A percentile compares a stretch with the other conserved stretches of the same genome.
Conservation (phyloP, 2,329 filamentous ascomycete species). For the Cladobotryum protrusum region DNA sequence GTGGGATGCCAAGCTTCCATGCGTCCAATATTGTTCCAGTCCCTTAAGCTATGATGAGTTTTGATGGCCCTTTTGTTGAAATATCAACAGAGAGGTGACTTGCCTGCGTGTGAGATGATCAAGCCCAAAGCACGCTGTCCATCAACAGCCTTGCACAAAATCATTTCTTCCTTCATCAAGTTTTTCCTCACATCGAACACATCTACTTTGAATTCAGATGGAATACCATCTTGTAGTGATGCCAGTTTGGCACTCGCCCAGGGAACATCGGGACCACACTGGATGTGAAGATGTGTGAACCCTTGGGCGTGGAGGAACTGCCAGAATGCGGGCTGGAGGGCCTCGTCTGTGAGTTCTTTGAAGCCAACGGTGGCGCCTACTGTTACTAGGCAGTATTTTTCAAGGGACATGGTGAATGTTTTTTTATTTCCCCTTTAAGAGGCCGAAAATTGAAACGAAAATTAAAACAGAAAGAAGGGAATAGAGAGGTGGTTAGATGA, state of each 20-base stretch:
- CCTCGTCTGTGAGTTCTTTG: constrained; percentile 59
- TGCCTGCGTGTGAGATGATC: constrained; percentile 85
- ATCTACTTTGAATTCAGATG: constrained; percentile 20
- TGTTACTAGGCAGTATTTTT: constrained; percentile 68
- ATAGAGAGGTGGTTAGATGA: neutral
- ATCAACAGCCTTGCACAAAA: constrained; percentile 41
- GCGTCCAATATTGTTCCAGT: constrained; percentile 86
- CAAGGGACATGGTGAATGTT: constrained; percentile 4
- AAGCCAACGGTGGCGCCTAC: constrained; percentile 91
- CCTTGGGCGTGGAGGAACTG: constrained; percentile 47
- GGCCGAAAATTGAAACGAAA: neutral
- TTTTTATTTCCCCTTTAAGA: constrained; percentile 8
- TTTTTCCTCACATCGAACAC: constrained; percentile 29
- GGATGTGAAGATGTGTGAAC: constrained; percentile 69
- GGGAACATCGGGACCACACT: constrained; percentile 66
- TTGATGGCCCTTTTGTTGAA: neutral
- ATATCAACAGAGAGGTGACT: neutral
- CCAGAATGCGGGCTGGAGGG: constrained; percentile 59
- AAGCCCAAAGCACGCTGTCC: constrained; percentile 55
- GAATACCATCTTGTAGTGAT: constrained; percentile 18
- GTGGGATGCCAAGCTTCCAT: constrained; percentile 62
- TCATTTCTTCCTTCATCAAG: constrained; percentile 44
- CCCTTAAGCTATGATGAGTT: constrained; percentile 44
- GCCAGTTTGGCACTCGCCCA: constrained; percentile 24
- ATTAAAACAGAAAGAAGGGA: neutral